Conservation (phyloP, 257 asterid species). For the Galeopsis tetrahit region DNA sequence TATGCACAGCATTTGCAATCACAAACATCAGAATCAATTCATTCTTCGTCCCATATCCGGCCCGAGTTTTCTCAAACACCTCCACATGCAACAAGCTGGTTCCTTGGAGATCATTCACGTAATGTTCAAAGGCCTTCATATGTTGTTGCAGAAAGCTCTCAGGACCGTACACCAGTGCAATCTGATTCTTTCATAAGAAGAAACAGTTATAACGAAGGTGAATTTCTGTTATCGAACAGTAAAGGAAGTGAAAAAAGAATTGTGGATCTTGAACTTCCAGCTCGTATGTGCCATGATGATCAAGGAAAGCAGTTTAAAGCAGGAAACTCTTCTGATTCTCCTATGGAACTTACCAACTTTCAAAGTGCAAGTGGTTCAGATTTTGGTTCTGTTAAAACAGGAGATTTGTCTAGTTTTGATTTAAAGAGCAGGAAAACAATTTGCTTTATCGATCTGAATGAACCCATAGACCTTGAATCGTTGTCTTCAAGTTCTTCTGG, state of each 20-base stretch:
- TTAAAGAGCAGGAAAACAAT: slow-evolving; percentile 34
- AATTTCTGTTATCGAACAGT: slow-evolving; percentile 31
- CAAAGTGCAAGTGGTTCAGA: slow-evolving; percentile 36
- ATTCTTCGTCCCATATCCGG: slow-evolving; percentile 34
- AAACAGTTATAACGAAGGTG: slow-evolving; percentile 32
- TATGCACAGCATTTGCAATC: slow-evolving; percentile 35
- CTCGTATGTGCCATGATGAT: slow-evolving; percentile 38
- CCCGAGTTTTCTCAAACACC: slow-evolving; percentile 41
- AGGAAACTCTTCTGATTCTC: slow-evolving; percentile 33
- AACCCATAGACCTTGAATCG: slow-evolving; percentile 52
- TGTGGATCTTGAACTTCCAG: slow-evolving; percentile 57
- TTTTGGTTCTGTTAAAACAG: slow-evolving; percentile 32
- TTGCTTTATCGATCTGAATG: slow-evolving; percentile 68
- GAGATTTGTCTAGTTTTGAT: slow-evolving; percentile 37
- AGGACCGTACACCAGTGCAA: slow-evolving; percentile 22
- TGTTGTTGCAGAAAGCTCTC: slow-evolving; percentile 33
- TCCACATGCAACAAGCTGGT: slow-evolving; percentile 43
- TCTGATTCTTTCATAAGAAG: slow-evolving; percentile 30
- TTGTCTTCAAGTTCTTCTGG: slow-evolving; percentile 37
- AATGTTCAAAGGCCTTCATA: slow-evolving; percentile 38
- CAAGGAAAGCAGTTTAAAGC: slow-evolving; percentile 42
- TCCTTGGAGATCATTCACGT: slow-evolving; percentile 34
- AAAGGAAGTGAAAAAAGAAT: slow-evolving; percentile 38
- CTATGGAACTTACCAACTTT: slow-evolving; percentile 22
- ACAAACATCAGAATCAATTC: slow-evolving; percentile 42